Conservation (phyloP, 1,139 yeast species). For the Taphrina pruni region DNA sequence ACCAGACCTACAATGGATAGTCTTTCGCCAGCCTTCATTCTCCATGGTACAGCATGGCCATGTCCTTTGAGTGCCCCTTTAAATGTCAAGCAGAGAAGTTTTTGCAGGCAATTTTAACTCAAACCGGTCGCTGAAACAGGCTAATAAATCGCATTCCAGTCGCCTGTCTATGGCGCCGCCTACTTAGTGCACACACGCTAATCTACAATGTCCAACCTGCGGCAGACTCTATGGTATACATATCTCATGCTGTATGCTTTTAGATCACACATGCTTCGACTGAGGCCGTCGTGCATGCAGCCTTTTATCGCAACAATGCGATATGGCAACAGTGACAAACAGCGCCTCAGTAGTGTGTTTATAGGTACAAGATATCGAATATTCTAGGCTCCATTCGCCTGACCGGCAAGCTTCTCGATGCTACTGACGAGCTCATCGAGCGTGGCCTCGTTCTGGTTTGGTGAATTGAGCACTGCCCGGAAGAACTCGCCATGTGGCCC, state of each 20-base stretch:
- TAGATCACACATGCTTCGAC: background rate
- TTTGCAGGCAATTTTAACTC: background rate
- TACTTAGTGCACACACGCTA: background rate
- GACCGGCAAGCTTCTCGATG: slow-evolving; percentile 49
- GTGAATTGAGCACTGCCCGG: slow-evolving; percentile 83
- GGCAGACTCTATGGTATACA: background rate
- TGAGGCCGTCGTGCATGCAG: background rate
- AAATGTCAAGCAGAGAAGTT: background rate
- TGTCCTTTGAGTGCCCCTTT: background rate
- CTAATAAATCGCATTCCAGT: background rate
- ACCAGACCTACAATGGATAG: no score
- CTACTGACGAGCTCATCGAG: slow-evolving; percentile 56
- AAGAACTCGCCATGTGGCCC: slow-evolving; percentile 79
- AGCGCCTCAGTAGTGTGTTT: no score
- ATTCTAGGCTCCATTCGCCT: slow-evolving; percentile 1
- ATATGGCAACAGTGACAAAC: no score
- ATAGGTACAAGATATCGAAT: no score
- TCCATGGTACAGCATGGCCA: background rate
- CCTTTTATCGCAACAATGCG: no score
- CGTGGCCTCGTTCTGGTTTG: slow-evolving; percentile 55
- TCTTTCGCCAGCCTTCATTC: background rate
- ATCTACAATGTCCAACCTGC: background rate
- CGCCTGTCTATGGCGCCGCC: background rate
- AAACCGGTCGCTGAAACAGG: background rate
- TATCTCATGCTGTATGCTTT: background rate